Evolutionary conservation across 2,329 filamentous ascomycete species (phyloP).

Genomic region (Cercospora sp.): DNA sequence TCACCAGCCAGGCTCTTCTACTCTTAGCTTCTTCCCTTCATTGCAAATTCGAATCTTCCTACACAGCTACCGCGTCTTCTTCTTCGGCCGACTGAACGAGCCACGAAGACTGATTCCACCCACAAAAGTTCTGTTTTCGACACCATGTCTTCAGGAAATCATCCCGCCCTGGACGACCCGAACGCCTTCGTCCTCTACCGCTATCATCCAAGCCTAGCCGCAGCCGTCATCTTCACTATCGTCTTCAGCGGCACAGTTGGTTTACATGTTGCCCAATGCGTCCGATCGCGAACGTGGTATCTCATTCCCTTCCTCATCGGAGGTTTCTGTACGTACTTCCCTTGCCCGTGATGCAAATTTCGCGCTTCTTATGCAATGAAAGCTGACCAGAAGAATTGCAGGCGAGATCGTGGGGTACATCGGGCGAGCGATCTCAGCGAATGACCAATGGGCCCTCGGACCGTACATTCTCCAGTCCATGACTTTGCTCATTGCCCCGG

Average conservation of each 20-base stretch:
- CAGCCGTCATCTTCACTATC: slow-evolving; percentile 37
- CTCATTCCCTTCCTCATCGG: slow-evolving; percentile 55
- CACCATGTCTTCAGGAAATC: background rate
- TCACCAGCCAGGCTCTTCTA: background rate
- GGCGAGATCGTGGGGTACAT: slow-evolving; percentile 56
- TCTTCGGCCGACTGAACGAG: fast-evolving
- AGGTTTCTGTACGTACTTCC: slow-evolving; percentile 34
- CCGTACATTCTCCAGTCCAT: slow-evolving; percentile 49
- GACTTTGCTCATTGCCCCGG: slow-evolving; percentile 52
- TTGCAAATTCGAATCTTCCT: no score
- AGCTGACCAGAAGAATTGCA: background rate
- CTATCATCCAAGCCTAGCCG: slow-evolving; percentile 14
- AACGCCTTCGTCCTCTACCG: slow-evolving; percentile 15
- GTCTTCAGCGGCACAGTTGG: slow-evolving; percentile 35
- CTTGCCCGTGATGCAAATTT: slow-evolving; percentile 20
- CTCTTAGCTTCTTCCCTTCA: background rate
- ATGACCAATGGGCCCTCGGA: slow-evolving; percentile 45
- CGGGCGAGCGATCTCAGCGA: slow-evolving; percentile 49
- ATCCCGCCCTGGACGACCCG: background rate
- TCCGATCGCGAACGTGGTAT: slow-evolving; percentile 50
- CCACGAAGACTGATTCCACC: background rate
- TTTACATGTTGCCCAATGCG: slow-evolving; percentile 43
- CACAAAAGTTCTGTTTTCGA: background rate
- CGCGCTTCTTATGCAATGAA: background rate
- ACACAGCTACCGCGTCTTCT: background rate